Evolutionary conservation across 331 rosid species (phyloP), one percentile per base, ranked within the genome.

Genomic region (Dryas integrifolia): DNA sequence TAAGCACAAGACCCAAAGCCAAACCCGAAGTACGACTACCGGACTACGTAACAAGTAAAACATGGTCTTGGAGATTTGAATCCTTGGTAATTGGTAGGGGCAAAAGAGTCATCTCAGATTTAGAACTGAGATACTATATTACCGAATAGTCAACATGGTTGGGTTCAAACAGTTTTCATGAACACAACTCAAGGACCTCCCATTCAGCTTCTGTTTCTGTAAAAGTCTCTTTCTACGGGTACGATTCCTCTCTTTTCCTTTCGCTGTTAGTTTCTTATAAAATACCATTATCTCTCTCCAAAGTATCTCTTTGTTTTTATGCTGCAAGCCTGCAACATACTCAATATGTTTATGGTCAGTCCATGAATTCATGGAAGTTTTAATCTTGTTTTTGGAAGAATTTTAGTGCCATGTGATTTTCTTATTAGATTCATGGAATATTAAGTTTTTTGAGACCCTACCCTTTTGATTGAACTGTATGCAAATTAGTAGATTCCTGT

Each of bases 71-170:
- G 2, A 58, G 46, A 74, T 21, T 21, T 0, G 24, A 0, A 21
- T 0, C 35, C 35, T 2, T 30, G 46, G 79, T 45, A 68, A 60
- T 7, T 7, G 15, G 16, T 2, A 40, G 59, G 77, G 41, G 67
- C 24, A 73, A 51, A 48, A 61, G 1, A 30, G 69, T 73, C 26
- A 35, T 38, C 21, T 73, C 45, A 18, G 4, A 43, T n/a, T 24
- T 8, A 48, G 6, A 57, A 50, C 43, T 4, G 43, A 65, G 58
- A 78, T 58, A 64, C 58, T n/a, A 9, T 24, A 8, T 53, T 72
- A 79, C 79, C 82, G 49, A 73, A 66, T 74, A 59, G 79, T 79
- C 82, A 10, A 3, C 47, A 14, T 40, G 21, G n/a, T 3, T 11
- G 46, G 63, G 58, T 65, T 65, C 75, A 67, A 67, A 67, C 47